These are phyloP conservation scores for Dactylellina sp. DNA, from an alignment of 2,329 filamentous ascomycete genomes.

Conservation along the genomic window DNA sequence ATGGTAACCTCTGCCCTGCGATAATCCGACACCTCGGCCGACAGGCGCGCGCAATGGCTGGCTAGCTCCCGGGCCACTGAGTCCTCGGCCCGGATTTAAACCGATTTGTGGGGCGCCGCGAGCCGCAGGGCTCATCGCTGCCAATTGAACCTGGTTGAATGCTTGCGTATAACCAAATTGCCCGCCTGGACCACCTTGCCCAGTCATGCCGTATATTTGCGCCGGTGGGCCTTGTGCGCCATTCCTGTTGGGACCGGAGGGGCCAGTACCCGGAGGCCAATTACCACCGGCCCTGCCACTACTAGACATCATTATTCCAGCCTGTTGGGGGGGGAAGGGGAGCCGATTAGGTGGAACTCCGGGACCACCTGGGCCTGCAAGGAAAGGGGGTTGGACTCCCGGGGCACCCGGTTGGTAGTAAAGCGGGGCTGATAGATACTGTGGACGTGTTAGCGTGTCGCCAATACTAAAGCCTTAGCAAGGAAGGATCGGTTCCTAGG, in stretches of 20 bases:
- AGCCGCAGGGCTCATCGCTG: slow-evolving; percentile 38
- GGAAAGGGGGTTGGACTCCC: slow-evolving; percentile 74
- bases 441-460: slow-evolving; percentile 64
- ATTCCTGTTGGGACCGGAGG: slow-evolving; percentile 75
- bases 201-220: slow-evolving; percentile 83
- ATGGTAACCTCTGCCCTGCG: too few relatives aligned
- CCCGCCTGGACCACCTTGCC: slow-evolving; percentile 71
- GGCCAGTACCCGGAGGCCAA: slow-evolving; percentile 66
- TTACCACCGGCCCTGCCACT: slow-evolving; percentile 70
- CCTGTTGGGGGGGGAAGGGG: slow-evolving; percentile 72
- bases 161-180: slow-evolving; percentile 53
- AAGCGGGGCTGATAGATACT: slow-evolving; percentile 88
- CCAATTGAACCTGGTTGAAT: slow-evolving; percentile 42
- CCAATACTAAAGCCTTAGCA: background rate
- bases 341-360: slow-evolving; percentile 66
- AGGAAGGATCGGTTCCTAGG: background rate
- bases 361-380: slow-evolving; percentile 69
- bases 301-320: slow-evolving; percentile 60
- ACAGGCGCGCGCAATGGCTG: slow-evolving; percentile 61
- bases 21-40: slow-evolving; percentile 29
- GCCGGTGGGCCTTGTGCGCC: slow-evolving; percentile 82
- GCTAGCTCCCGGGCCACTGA: slow-evolving; percentile 20
- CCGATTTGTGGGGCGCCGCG: slow-evolving; percentile 64
- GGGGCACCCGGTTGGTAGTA: slow-evolving; percentile 81
- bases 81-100: slow-evolving; percentile 65